phyloP scores from a whole-genome alignment of 2,329 filamentous ascomycete species.

The Aspergillus amoenus region DNA sequence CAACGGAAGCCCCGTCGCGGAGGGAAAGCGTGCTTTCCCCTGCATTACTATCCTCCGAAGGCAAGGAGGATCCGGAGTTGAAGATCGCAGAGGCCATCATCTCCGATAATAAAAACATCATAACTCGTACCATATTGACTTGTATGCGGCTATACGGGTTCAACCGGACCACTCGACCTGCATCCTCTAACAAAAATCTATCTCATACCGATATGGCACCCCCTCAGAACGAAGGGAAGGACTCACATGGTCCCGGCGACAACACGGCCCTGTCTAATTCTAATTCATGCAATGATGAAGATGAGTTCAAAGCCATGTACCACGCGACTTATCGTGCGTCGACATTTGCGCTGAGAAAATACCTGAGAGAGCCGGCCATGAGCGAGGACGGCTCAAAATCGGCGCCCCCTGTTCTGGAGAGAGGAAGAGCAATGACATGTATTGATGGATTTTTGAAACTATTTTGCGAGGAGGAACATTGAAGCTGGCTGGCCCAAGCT shows the following conservation, averaged over 20 bases:
- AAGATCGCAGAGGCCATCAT: slow-evolving; percentile 32
- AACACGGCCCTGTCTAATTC: slow-evolving; percentile 11
- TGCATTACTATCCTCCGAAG: slow-evolving; percentile 17
- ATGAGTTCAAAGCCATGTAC: slow-evolving; percentile 46
- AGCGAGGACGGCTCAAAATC: slow-evolving; percentile 3
- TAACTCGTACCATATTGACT: slow-evolving; percentile 44
- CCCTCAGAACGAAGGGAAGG: slow-evolving; percentile 18
- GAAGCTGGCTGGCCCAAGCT: slow-evolving; percentile 20
- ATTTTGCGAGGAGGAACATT: slow-evolving; percentile 42
- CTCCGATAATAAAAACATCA: slow-evolving; percentile 40
- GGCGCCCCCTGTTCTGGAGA: slow-evolving; percentile 30
- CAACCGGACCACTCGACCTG: slow-evolving; percentile 32
- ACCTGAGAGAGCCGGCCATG: slow-evolving; percentile 28
- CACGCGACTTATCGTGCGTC: slow-evolving; percentile 46
- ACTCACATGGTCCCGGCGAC: slow-evolving; percentile 7
- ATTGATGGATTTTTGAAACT: slow-evolving; percentile 43
- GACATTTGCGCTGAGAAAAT: slow-evolving; percentile 43
- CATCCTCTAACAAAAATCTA: slow-evolving; percentile 18
- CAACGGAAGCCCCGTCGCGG: slow-evolving; percentile 22
- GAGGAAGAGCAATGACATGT: slow-evolving; percentile 41
- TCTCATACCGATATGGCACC: slow-evolving; percentile 4
- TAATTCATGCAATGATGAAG: slow-evolving; percentile 30
- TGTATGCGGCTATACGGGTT: slow-evolving; percentile 46
- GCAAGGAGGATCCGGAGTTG: slow-evolving; percentile 19
- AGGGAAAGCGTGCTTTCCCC: slow-evolving; percentile 14